A percentile compares a stretch with the other conserved stretches of the same genome.
Conservation (phyloP, 1,284 basidiomycete species). For the Pseudozyma sp. region DNA sequence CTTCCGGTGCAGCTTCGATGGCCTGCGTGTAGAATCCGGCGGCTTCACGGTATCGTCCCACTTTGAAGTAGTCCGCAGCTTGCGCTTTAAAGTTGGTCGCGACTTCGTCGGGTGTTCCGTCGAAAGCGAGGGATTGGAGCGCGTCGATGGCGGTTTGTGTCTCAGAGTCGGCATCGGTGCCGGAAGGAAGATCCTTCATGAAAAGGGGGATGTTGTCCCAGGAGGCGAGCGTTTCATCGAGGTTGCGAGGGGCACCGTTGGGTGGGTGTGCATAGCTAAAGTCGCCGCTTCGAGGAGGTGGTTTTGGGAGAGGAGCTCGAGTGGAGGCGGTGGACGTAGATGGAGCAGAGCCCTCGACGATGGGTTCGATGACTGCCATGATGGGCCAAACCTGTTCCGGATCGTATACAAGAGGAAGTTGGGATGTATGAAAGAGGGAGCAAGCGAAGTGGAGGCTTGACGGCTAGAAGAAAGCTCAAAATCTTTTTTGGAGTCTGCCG, state of each 20-base stretch:
- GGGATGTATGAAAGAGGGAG: neutral
- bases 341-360: neutral
- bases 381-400: neutral
- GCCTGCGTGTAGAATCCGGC: slow-evolving; percentile 90
- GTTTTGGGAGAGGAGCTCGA: slow-evolving; percentile 12
- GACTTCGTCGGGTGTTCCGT: slow-evolving; percentile 92
- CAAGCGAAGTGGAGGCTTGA: neutral
- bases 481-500: neutral
- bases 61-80: slow-evolving; percentile 92
- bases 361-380: slow-evolving; percentile 30
- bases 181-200: slow-evolving; percentile 83
- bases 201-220: slow-evolving; percentile 78
- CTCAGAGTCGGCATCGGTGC: slow-evolving; percentile 57
- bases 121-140: slow-evolving; percentile 84
- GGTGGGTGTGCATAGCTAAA: slow-evolving; percentile 28
- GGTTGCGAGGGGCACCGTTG: slow-evolving; percentile 18
- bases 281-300: slow-evolving; percentile 23
- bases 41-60: slow-evolving; percentile 87
- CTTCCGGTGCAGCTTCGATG: slow-evolving; percentile 82
- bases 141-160: slow-evolving; percentile 76
- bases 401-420: neutral
- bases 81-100: slow-evolving; percentile 93
- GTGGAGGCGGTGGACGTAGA: neutral
- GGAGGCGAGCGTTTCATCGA: slow-evolving; percentile 34
- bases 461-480: neutral